A percentile compares a stretch with the other conserved stretches of the same genome.
phyloP scores from a whole-genome alignment of 495 filamentous ascomycete species.

The Talaromyces thailandensis region DNA sequence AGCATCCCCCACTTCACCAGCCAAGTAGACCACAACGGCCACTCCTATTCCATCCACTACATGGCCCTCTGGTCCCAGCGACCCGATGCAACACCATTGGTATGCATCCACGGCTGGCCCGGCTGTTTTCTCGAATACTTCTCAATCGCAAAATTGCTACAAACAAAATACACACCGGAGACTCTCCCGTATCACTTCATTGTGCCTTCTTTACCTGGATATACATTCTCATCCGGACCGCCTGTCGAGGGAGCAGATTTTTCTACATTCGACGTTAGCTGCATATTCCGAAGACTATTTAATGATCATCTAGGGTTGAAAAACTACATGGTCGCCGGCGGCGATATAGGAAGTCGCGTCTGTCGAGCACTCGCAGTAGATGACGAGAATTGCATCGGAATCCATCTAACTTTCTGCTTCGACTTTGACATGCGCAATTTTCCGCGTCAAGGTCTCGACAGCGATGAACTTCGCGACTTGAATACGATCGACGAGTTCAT shows the following conservation, averaged over 20 bases:
- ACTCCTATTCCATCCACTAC: not conserved
- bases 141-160: slow-evolving; percentile 20
- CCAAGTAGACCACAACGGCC: not conserved
- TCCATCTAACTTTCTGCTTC: slow-evolving; percentile 2
- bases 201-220: slow-evolving; percentile 47
- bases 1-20: not conserved
- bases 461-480: slow-evolving; percentile 25
- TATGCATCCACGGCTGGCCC: slow-evolving; percentile 47
- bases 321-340: slow-evolving; percentile 45
- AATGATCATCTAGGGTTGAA: slow-evolving; percentile 43
- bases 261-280: slow-evolving; percentile 17
- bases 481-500: slow-evolving; percentile 24
- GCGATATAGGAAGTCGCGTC: slow-evolving; percentile 43
- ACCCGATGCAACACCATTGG: slow-evolving; percentile 40
- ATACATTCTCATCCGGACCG: slow-evolving; percentile 34
- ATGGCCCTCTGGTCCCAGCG: not conserved
- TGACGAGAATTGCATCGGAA: slow-evolving; percentile 14
- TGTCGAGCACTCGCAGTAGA: slow-evolving; percentile 20
- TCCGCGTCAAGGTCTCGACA: slow-evolving; percentile 11
- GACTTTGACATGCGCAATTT: not conserved
- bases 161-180: slow-evolving; percentile 33
- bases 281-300: slow-evolving; percentile 33
- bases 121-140: slow-evolving; percentile 23
- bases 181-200: slow-evolving; percentile 48
- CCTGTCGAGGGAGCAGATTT: slow-evolving; percentile 29